Evolutionary conservation across 306 rosid genomes (phyloP), one percentile per base, ranked within the genome.

Genomic region (Calophaca sinica): DNA sequence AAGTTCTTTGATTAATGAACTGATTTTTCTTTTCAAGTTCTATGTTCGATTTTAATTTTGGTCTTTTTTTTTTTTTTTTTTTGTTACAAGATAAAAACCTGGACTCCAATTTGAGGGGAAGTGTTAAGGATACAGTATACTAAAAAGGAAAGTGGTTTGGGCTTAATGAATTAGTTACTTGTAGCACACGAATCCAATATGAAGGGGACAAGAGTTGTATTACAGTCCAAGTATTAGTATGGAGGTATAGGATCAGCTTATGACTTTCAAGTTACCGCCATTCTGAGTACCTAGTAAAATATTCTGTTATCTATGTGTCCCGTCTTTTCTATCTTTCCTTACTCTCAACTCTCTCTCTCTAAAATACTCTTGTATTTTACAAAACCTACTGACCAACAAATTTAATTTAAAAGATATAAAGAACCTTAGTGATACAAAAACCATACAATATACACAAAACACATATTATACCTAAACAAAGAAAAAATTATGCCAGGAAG

Each of bases 401-500:
- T 57, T 65, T 49, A 62, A 39, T 53, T 48, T 41, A 50, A 31
- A 38, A 59, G 7, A 76, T 42, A 13, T 9, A 39, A 39, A 83
- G 58, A 69, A 67, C 9, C 26, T 61, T 62, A 75, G 26, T 20
- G 26, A 20, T 20, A 20, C 26, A 20, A 20, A 20, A 20, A 20
- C 26, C 26, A 20, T 20, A 20, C 26, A 20, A 20, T 20, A 20
- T 20, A 20, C 26, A 20, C 26, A 20, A 20, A 20, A 20, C 26
- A 20, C 26, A 20, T 20, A 20, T 20, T 20, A 20, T 20, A 20
- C 26, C 26, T 20, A 20, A 20, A 20, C 26, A 20, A 20, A 20
- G 26, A 20, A 20, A 20, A 20, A 46, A 46, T 48, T 35, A 65
- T 59, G 70, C 77, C 51, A 76, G 32, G 48, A 79, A 46, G 59